A percentile compares a stretch with the other conserved stretches of the same genome.
phyloP scores from a whole-genome alignment of 305 asterid species.

The Galium porrigens region DNA sequence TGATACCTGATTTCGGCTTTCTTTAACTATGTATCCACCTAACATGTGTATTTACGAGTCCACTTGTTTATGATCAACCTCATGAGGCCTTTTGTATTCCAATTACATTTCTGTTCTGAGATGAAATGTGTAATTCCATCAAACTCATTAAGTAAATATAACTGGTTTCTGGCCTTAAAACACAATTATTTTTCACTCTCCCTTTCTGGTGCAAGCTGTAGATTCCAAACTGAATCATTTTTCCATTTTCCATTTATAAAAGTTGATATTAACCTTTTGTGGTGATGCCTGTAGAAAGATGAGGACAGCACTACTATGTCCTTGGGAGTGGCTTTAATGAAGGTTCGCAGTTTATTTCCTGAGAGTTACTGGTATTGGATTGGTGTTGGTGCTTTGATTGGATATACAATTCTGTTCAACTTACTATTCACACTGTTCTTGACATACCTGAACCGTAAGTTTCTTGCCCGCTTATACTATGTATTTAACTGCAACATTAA shows the following conservation, averaged over 20 bases:
- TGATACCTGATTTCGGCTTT: neutral
- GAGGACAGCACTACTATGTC: slow-evolving; percentile 37
- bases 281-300: slow-evolving; percentile 40
- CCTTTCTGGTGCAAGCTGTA: neutral
- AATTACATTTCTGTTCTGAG: neutral
- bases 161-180: neutral
- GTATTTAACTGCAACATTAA: neutral
- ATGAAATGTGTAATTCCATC: neutral
- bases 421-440: slow-evolving; percentile 64
- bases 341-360: slow-evolving; percentile 62
- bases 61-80: too few relatives aligned
- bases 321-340: slow-evolving; percentile 58
- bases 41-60: neutral
- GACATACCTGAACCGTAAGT: slow-evolving; percentile 68
- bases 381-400: slow-evolving; percentile 80
- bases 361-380: slow-evolving; percentile 95
- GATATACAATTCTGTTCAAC: slow-evolving; percentile 69
- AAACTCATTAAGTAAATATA: neutral
- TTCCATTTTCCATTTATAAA: neutral
- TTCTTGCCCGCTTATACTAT: slow-evolving; percentile 10
- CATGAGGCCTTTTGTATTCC: too few relatives aligned
- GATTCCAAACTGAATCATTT: neutral
- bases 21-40: neutral
- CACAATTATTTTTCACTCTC: neutral
- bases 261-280: neutral